Evolutionary conservation across 441 rosid species (phyloP), one percentile per base, ranked within the genome.

Genomic region (Isatis lusitanica): DNA sequence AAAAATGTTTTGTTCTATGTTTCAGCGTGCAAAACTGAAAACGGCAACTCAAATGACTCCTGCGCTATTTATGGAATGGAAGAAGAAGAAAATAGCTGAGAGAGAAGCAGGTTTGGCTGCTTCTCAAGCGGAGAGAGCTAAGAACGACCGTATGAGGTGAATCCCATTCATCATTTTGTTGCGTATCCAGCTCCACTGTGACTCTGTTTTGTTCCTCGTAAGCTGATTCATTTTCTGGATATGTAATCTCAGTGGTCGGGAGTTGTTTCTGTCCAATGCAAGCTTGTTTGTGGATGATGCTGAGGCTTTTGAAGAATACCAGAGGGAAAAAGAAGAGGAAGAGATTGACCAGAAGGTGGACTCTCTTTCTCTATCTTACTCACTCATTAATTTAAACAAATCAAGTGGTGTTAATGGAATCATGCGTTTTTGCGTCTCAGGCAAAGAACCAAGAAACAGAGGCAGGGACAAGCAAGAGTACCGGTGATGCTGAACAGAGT

Each of bases 91-190:
- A 84, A 85, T 74, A 7, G 94, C 86, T 28, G 97, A 88, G 80
- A 87, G 86, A 81, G 96, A 95, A 21, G 96, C 84, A 1, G 87
- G 96, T 70, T 85, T 95, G 85, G 97, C 93, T 77, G 90, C 92
- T 30, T 85, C 75, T 72, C 87, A 77, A 71, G 98, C 98, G 12
- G 99, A 95, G 17, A 93, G 99, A 79, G 98, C 96, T 67, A 94
- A 94, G 87, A 88, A 90, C 79, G 99, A 94, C 76, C 89, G 97
- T 10, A 91, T 95, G 99, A 95, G 99, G 99, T 92, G 80, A 21
- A 59, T 56, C 18, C 12, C 50, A 6, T 28, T 11, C 47, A 42
- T 42, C 38, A 5, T 56, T 58, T 8, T 58, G 62, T 68, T 55
- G 9, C n/a, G 15, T 56, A 33, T 58, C 50, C 11, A 15, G 50